A percentile compares a stretch with the other conserved stretches of the same genome.
Evolutionary conservation across 805 yeast species (phyloP).

Genomic region (Maudiozyma turicensis): DNA sequence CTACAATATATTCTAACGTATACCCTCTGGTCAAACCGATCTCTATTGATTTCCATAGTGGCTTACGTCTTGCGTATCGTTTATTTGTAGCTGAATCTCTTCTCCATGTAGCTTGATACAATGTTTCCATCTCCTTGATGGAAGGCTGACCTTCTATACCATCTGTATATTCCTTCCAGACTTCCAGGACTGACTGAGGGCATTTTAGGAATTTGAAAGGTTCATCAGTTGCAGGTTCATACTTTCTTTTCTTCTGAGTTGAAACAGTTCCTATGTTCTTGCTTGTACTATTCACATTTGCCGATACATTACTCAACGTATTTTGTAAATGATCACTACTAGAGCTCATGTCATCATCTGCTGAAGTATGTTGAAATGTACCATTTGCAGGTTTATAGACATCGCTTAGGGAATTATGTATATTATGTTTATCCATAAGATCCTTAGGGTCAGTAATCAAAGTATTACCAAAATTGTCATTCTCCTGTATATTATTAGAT

Average conservation of each 20-base stretch:
- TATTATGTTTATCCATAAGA: neutral
- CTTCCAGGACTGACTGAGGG: conserved; percentile 39
- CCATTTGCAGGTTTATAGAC: conserved; percentile 2
- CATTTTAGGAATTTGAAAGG: conserved; percentile 33
- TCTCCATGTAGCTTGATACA: conserved; percentile 48
- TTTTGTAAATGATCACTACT: neutral
- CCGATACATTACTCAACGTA: neutral
- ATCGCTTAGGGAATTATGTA: neutral
- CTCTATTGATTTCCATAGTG: conserved; percentile 47
- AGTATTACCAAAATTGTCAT: neutral
- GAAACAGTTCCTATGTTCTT: neutral
- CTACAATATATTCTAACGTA: conserved; percentile 34
- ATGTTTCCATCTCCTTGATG: conserved; percentile 37
- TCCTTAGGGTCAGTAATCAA: neutral
- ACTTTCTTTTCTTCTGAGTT: neutral
- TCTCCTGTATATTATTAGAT: neutral
- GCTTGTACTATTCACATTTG: neutral
- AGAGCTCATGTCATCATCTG: neutral
- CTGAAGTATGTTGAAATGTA: neutral
- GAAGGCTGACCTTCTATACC: conserved; percentile 47
- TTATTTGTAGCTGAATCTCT: conserved; percentile 44
- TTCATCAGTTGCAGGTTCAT: neutral
- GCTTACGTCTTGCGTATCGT: conserved; percentile 44
- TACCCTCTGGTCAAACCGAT: conserved; percentile 38
- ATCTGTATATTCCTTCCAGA: conserved; percentile 48